Base-by-base conservation (phyloP, 176 grass and related monocot species). In the Lolium perenne region DNA sequence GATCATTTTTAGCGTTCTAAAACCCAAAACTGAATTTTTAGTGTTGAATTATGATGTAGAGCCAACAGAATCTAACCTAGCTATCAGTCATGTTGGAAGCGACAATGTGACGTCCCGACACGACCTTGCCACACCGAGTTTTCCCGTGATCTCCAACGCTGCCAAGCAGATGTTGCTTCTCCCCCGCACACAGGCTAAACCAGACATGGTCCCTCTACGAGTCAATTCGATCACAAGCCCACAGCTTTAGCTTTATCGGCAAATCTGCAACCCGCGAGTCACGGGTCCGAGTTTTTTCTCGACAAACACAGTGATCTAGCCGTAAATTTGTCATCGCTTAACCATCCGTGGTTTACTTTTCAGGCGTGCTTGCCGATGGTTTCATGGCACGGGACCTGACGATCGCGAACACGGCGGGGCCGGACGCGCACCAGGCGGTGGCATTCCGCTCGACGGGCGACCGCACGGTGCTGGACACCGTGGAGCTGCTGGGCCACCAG, bases 381-480 rank as follows among this genome's bases (percentile, higher is more conserved):
- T 99, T 99, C 90, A 95, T 89, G 90, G 97, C 97, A n/a, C 84
- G 97, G 1, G 90, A 99, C 90, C 79, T 99, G 82, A 99, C 94
- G 38, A 85, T 99, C 80, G 71, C 92, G 10, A 99, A 99, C 94
- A 99, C 94, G 58, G 97, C 94, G 43, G 97, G 97, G 0, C 94
- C 97, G 0, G 92, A 96, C 81, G 94, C 94, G 61, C 97, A 99
- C 92, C 97, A 99, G 79, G 97, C 94, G 7, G 97, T 96, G 76
- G 94, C 97, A 3, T 96, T 96, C 89, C 88, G 94, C 6, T 99
- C 94, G 20, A 88, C 91, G 43, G 88, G 90, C 38, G 97, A 99
- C 90, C 88, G 87, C 32, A 94, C 90, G 73, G 90, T 99, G 58
- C 77, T 99, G 1, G 97, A 99, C 79, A 62, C 66, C 0, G 97